Evolutionary conservation across 306 rosid genomes (phyloP), one percentile per base, ranked within the genome.

Genomic region (Medicago ruthenica): DNA sequence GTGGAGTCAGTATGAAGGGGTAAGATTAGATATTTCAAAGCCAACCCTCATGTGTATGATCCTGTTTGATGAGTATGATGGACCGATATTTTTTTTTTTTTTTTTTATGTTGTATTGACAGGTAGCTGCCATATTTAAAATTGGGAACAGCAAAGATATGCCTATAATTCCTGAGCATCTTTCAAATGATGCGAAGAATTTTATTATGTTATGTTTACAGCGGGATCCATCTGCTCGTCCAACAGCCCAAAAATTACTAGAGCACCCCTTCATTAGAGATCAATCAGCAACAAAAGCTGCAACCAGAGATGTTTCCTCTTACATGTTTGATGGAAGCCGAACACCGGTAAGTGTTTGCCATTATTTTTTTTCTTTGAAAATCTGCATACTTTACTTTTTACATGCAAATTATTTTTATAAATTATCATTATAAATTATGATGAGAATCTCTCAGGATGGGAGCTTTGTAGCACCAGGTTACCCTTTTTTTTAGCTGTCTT

Each of bases 1-100:
- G 10, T 96, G 99, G 99, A 92, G 81, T 86, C 96, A 89, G 81
- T 96, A 84, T 64, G 99, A 96, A 87, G 99, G 99, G 99, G 99
- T 96, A 76, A 57, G 97, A 76, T 77, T 82, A 62, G 42, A 85
- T 73, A 55, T 75, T 69, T 85, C 79, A 81, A 76, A 55, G 69
- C 54, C 41, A 36, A 44, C 59, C 31, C 64, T 18, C 67, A 21
- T 71, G 20, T 18, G 27, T 65, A 41, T 37, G 31, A 31, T 55
- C 68, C 39, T 65, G 18, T 74, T 77, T 68, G 21, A 74, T 55
- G 77, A n/a, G 41, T 75, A 54, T 39, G 53, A 53, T 64, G 76
- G 79, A 39, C 82, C 61, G 74, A 7, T 27, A 27, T 27, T 24
- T 27, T 0, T 27, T 27, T 27, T 27, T 3, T 27, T 0, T 69